A percentile compares a stretch with the other conserved stretches of the same genome.
These are phyloP conservation scores for Verticillium tricorpus DNA, from an alignment of 2,329 filamentous ascomycete species.

Conservation along the genomic window DNA sequence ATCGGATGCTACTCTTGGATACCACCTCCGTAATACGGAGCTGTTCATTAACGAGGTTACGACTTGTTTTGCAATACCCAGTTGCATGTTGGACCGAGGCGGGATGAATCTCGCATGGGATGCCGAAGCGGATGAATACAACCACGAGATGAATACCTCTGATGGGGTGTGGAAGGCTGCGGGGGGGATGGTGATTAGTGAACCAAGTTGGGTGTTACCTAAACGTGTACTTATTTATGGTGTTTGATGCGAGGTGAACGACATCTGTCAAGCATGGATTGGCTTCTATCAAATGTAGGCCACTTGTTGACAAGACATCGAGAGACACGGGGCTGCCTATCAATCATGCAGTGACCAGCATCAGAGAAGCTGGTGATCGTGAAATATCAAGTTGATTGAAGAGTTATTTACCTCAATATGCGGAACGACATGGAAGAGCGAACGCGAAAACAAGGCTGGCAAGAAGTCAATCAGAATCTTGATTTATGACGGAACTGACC, in stretches of 20 bases:
- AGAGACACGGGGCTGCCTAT: background rate
- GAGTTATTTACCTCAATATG: too few relatives aligned
- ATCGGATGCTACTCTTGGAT: constrained; percentile 10
- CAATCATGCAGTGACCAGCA: too few relatives aligned
- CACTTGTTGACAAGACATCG: background rate
- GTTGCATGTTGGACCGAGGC: background rate
- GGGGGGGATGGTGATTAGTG: background rate
- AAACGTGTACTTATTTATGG: background rate
- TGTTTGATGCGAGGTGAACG: background rate
- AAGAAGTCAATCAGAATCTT: too few relatives aligned
- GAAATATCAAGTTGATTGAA: too few relatives aligned
- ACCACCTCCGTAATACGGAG: constrained; percentile 14
- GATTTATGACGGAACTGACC: too few relatives aligned
- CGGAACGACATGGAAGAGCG: too few relatives aligned
- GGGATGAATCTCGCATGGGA: background rate
- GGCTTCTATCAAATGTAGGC: background rate
- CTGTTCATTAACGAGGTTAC: constrained; percentile 14
- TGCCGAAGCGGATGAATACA: background rate
- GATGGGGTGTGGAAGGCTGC: background rate
- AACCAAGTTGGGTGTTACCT: background rate
- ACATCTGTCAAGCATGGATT: background rate
- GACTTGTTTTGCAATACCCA: constrained; percentile 4
- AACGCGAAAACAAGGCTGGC: too few relatives aligned
- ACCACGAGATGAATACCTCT: background rate
- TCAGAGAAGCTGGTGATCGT: too few relatives aligned